phyloP scores from a whole-genome alignment of 2,329 filamentous ascomycete species.

The Lachnellula willkommii region DNA sequence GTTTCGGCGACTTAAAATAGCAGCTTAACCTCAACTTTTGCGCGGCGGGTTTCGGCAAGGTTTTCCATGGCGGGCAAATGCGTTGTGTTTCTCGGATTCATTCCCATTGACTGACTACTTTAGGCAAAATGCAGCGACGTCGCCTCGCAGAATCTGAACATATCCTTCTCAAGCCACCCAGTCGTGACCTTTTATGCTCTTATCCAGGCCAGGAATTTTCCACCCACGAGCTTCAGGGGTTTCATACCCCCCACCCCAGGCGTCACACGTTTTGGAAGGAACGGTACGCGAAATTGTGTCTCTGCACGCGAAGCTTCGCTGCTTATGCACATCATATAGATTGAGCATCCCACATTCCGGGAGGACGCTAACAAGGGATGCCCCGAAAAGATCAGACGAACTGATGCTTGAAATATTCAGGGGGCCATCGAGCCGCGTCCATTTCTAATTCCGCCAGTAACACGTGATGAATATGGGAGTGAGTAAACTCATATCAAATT shows the following conservation, averaged over 20 bases:
- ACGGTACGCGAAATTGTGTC: not conserved
- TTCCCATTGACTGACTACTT: not conserved
- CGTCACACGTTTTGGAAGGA: not conserved
- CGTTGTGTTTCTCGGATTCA: not conserved
- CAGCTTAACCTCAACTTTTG: not conserved
- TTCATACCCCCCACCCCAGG: not conserved
- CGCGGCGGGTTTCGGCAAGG: not conserved
- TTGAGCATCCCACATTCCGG: not conserved
- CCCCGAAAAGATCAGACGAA: slow-evolving; percentile 1
- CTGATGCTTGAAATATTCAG: not conserved
- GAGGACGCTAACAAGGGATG: not conserved
- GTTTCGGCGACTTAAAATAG: not conserved
- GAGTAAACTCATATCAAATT: not conserved
- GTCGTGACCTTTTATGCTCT: not conserved
- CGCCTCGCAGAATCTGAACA: not conserved
- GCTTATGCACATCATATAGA: not conserved
- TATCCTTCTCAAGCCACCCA: not conserved
- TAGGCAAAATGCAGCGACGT: not conserved
- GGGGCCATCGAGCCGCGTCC: not conserved
- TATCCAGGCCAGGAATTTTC: not conserved
- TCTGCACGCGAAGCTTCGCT: not conserved
- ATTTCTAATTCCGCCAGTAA: not conserved
- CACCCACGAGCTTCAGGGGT: not conserved
- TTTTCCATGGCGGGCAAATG: not conserved
- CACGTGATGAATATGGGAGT: not conserved